Evolutionary conservation across 768 basidiomycete genomes (phyloP).

Genomic region (Leucocoprinus sp.): DNA sequence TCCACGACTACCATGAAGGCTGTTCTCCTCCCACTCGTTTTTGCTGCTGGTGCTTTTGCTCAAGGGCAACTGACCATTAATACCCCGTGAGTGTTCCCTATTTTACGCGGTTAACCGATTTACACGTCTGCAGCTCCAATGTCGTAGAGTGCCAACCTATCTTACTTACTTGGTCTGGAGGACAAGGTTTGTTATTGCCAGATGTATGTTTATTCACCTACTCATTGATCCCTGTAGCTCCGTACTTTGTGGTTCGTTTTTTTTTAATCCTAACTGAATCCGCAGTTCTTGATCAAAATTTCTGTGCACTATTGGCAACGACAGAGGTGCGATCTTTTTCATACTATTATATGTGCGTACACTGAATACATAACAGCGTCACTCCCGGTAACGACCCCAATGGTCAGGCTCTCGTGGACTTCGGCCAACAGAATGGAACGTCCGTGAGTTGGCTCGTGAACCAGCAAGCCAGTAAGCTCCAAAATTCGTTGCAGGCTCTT

Average conservation of each 20-base stretch:
- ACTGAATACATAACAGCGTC: conserved; percentile 31
- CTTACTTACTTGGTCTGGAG: conserved; percentile 46
- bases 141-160: conserved; percentile 52
- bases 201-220: background rate
- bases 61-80: conserved; percentile 48
- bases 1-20: conserved; percentile 40
- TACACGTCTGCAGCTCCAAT: conserved; percentile 27
- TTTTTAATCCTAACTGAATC: background rate
- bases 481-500: background rate
- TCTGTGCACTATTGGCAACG: background rate
- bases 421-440: conserved; percentile 32
- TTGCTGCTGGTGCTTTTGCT: conserved; percentile 34
- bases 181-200: conserved; percentile 34
- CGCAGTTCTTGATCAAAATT: background rate
- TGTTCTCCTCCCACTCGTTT: conserved; percentile 31
- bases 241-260: conserved; percentile 55
- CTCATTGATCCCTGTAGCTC: conserved; percentile 31
- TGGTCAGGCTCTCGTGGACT: conserved; percentile 35
- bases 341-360: background rate
- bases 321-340: conserved; percentile 8
- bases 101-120: conserved; percentile 3
- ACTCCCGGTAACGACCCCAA: conserved; percentile 39
- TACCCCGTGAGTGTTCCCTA: conserved; percentile 53
- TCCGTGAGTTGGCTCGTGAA: conserved; percentile 50
- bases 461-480: conserved; percentile 34